A percentile compares a stretch with the other conserved stretches of the same genome.
phyloP scores from a whole-genome alignment of 2,329 filamentous ascomycete genomes.

The Alternaria sp. region DNA sequence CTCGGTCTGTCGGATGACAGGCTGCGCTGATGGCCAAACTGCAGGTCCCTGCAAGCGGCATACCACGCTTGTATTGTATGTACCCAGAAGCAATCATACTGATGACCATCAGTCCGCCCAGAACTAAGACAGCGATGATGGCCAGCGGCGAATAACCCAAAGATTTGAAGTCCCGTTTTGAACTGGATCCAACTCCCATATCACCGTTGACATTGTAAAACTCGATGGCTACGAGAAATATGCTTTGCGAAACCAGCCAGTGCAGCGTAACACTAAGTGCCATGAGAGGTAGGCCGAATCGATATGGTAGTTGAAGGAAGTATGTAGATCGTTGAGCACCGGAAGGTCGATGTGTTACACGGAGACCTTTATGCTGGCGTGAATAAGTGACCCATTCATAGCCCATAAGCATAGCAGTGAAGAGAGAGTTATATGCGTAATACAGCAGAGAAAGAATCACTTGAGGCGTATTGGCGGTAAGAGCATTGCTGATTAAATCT shows the following conservation, averaged over 20 bases:
- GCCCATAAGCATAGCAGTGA: constrained; percentile 59
- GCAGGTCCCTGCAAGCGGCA: neutral
- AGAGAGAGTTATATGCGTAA: constrained; percentile 56
- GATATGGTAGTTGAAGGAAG: constrained; percentile 53
- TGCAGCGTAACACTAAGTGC: constrained; percentile 46
- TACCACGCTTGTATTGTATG: neutral
- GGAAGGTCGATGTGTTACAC: constrained; percentile 21
- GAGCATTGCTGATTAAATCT: no score
- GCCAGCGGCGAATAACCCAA: neutral
- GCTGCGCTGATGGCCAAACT: neutral
- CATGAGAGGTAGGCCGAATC: constrained; percentile 50
- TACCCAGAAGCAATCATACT: neutral
- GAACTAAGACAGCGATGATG: neutral
- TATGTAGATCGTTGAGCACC: constrained; percentile 52
- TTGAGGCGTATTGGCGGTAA: constrained; percentile 47
- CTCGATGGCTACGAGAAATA: constrained; percentile 45
- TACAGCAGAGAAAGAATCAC: constrained; percentile 58
- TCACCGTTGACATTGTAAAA: no score
- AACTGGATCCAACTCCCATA: no score
- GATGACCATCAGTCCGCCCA: neutral
- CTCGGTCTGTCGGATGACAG: neutral
- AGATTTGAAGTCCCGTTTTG: no score
- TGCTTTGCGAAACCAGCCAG: constrained; percentile 55
- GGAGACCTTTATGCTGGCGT: constrained; percentile 44
- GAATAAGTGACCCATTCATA: constrained; percentile 59